Evolutionary conservation across 495 filamentous ascomycete genomes (phyloP), one percentile per base, ranked within the genome.

Genomic region (Venustampulla echinocandica): DNA sequence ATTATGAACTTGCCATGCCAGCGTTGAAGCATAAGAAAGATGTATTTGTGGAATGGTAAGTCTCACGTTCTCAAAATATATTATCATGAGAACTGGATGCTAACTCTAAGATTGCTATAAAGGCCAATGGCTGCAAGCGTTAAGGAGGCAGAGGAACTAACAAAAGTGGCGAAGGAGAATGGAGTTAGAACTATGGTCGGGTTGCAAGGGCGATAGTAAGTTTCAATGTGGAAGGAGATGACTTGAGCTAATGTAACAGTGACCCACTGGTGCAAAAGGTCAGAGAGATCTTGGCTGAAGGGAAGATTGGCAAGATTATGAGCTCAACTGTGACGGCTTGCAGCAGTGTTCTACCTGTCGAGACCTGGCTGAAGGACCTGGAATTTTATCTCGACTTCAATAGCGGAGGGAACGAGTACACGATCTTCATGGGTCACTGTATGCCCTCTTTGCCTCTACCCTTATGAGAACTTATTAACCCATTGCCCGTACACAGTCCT

Each of bases 41-140:
- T 35, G 66, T 71, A 24, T 75, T 69, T 37, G 64, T 73, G 17
- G 76, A 77, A 51, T 77, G 75, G 75, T 37, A 37, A 37, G 34
- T 37, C 10, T n/a, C 10, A 18, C 34, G 10, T 37, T 37, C 17
- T 37, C 34, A 18, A 18, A n/a, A 15, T 37, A 37, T 18, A 18
- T 18, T 37, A 37, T 37, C 34, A 11, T 37, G 10, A 18, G 34
- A 37, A 37, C 34, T 37, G 34, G 10, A 37, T 37, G 17, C 34
- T 37, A 15, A 37, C 10, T 37, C 17, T 37, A 18, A 37, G 34
- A 37, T 37, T 37, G 34, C 17, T 11, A 37, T 37, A 37, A n/a
- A 37, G 34, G 37, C 64, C 58, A 23, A 50, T 61, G 6, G 58
- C 37, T 23, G 54, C 51, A 0, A 50, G 21, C 43, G 10, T 60